Evolutionary conservation across 2,329 filamentous ascomycete species (phyloP), one percentile per base, ranked within the genome.

Genomic region (Lachnellula arida): DNA sequence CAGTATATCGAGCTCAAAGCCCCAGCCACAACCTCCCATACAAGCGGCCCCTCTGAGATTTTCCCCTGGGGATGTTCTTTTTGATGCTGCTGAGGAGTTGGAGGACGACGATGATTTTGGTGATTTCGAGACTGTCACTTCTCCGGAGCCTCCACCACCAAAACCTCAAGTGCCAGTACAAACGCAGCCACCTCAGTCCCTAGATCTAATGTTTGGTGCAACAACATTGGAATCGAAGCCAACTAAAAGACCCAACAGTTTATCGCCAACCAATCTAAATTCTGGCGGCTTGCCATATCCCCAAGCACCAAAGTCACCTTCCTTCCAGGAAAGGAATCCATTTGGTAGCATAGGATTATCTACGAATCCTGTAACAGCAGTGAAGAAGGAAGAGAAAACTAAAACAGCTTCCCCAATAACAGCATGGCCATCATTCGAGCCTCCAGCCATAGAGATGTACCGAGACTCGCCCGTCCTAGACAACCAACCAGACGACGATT

Each of bases 71-170:
- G 68, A 72, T 14, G 58, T 72, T 15, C 49, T 72, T 7, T 72
- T 72, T 54, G 70, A 72, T 62, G 68, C 68, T 39, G 62, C 73
- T 11, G 75, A 73, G 6, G 72, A 74, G n/a, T 49, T 66, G n/a
- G 52, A 59, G 22, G 72, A 74, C 5, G 81, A 80, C 3, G 80
- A 84, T 7, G 83, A 86, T 64, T 88, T 85, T 72, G 84, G 85
- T 0, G 85, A 87, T 54, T 88, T 88, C 64, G 84, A 87, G 68
- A 76, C 79, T 46, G 82, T 81, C 15, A 71, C 73, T 34, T 56
- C 58, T 8, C 55, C 59, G 32, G 56, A 55, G 15, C 58, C 59
- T 47, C 50, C 49, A 46, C 53, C 66, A 6, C 64, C 67, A 37
- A 39, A 52, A n/a, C 64, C 63, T 51, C 58, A 57, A 25, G 61